phyloP scores from a whole-genome alignment of 2,329 filamentous ascomycete genomes.

The Colletotrichum liriopes region DNA sequence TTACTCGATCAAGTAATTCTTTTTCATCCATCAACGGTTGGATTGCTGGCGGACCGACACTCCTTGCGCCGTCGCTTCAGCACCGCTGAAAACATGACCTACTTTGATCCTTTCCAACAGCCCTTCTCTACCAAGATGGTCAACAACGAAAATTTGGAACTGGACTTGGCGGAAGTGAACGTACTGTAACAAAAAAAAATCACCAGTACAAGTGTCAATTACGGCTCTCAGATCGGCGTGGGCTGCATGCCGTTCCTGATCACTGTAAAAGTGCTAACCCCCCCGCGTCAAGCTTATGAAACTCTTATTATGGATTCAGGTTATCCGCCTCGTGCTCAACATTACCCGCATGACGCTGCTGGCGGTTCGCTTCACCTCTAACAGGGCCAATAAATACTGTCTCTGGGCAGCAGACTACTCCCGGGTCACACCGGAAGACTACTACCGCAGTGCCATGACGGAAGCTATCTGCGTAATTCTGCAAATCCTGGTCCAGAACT shows the following conservation, averaged over 20 bases:
- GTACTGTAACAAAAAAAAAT: conserved; percentile 49
- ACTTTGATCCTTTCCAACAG: conserved; percentile 56
- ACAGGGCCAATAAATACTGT: conserved; percentile 74
- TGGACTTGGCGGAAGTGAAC: conserved; percentile 55
- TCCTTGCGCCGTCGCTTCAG: no score
- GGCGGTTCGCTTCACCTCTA: conserved; percentile 72
- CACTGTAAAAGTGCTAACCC: conserved; percentile 71
- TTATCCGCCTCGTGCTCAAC: conserved; percentile 72
- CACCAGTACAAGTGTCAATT: conserved; percentile 70
- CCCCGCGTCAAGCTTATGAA: conserved; percentile 75
- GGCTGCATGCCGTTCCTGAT: conserved; percentile 76
- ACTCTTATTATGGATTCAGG: conserved; percentile 76
- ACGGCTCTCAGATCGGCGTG: conserved; percentile 79
- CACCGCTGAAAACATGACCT: conserved; percentile 5
- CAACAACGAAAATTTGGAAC: conserved; percentile 50
- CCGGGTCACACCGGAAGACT: conserved; percentile 59
- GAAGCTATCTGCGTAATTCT: conserved; percentile 62
- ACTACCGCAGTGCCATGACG: conserved; percentile 55
- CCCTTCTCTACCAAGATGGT: conserved; percentile 53
- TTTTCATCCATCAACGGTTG: background rate
- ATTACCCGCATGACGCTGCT: conserved; percentile 72
- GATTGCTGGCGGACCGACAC: no score
- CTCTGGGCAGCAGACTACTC: conserved; percentile 70
- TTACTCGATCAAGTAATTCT: background rate
- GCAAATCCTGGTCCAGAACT: conserved; percentile 61